A percentile compares a stretch with the other conserved stretches of the same genome.
Conservation (phyloP, 208 protist species). For the Leishmania braziliensis region DNA sequence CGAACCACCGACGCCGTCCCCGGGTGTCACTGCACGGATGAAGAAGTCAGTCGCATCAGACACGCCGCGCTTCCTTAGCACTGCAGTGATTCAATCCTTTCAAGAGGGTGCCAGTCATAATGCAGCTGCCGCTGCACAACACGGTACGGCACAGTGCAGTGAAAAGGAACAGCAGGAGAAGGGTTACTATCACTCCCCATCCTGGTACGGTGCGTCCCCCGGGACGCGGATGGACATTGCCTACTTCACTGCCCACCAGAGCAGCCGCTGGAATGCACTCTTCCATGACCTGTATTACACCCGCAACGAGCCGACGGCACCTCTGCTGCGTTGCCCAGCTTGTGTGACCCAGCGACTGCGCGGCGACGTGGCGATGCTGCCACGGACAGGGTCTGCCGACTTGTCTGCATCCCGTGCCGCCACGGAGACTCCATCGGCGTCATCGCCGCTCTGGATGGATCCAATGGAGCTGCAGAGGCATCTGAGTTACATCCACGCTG, state of each 20-base stretch:
- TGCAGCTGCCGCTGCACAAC: neutral
- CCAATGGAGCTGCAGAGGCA: conserved; percentile 60
- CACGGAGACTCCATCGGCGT: neutral
- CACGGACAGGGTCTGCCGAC: neutral
- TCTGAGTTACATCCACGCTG: conserved; percentile 64
- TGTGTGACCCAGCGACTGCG: conserved; percentile 19
- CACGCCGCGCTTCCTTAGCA: neutral
- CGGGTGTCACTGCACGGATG: neutral
- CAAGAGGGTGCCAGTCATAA: neutral
- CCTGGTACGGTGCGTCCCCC: conserved; percentile 28
- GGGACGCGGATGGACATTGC: conserved; percentile 21
- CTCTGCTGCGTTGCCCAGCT: conserved; percentile 41
- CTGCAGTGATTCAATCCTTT: neutral
- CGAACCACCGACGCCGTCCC: neutral
- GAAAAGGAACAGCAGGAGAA: neutral
- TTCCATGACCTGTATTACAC: conserved; percentile 34
- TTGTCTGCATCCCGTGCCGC: neutral
- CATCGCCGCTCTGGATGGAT: conserved; percentile 21
- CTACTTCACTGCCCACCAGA: conserved; percentile 28
- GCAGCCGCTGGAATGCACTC: conserved; percentile 18
- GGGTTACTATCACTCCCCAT: neutral
- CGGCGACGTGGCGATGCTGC: neutral
- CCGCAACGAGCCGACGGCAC: conserved; percentile 28
- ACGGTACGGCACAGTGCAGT: neutral
- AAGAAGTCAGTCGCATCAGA: neutral